Evolutionary conservation across 805 yeast species (phyloP).

Genomic region (Lipomyces yamadae): DNA sequence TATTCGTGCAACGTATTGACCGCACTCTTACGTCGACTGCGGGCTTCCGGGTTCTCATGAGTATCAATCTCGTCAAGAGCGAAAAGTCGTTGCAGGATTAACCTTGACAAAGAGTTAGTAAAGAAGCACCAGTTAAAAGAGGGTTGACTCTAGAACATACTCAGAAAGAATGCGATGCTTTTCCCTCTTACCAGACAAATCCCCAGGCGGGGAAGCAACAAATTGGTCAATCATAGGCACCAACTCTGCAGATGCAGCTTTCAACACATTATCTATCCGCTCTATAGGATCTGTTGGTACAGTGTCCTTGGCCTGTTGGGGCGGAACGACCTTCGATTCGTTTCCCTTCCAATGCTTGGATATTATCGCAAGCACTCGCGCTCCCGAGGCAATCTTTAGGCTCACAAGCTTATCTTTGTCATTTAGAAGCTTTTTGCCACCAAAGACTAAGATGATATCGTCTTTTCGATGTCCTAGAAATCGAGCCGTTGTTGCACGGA

Average conservation of each 20-base stretch:
- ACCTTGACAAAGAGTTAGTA: slow-evolving; percentile 10
- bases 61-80: slow-evolving; percentile 40
- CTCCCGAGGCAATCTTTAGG: slow-evolving; percentile 23
- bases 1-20: slow-evolving; percentile 39
- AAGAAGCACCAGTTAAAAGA: not conserved
- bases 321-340: not conserved
- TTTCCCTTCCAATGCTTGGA: slow-evolving; percentile 11
- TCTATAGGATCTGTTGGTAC: slow-evolving; percentile 29
- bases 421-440: slow-evolving; percentile 37
- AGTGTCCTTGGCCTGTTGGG: slow-evolving; percentile 13
- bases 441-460: slow-evolving; percentile 29
- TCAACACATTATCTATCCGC: slow-evolving; percentile 27
- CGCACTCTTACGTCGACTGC: slow-evolving; percentile 40
- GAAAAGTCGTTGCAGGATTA: slow-evolving; percentile 39
- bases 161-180: slow-evolving; percentile 33
- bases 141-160: slow-evolving; percentile 11
- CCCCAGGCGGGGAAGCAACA: slow-evolving; percentile 22
- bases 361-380: slow-evolving; percentile 27
- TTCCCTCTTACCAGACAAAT: slow-evolving; percentile 14
- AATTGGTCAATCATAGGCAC: slow-evolving; percentile 31
- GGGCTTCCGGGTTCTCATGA: slow-evolving; percentile 39
- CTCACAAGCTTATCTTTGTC: slow-evolving; percentile 29
- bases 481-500: slow-evolving; percentile 36
- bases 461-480: slow-evolving; percentile 25
- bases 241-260: slow-evolving; percentile 25